Percentiles rank a stretch among this genome's conserved stretches.
Evolutionary conservation across 2,329 filamentous ascomycete genomes (phyloP).

Genomic region (Conoideocrella luteorostrata): DNA sequence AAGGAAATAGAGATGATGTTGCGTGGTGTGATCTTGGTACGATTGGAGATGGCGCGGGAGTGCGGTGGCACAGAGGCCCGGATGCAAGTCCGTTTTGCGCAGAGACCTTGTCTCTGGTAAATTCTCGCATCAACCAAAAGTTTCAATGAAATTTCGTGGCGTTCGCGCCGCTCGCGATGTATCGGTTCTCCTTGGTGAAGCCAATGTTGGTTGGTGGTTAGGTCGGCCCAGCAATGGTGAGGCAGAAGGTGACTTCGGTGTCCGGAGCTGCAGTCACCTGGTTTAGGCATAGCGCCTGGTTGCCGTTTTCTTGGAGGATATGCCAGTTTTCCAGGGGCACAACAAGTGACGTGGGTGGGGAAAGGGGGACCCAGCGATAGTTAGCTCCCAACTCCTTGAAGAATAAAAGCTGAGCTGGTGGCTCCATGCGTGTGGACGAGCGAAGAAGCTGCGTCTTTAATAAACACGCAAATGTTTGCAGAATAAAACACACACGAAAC

Average conservation of each 20-base stretch:
- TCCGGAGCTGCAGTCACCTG: conserved; percentile 25
- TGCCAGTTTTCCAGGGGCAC: not conserved
- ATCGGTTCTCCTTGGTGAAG: conserved; percentile 7
- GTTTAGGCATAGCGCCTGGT: conserved; percentile 26
- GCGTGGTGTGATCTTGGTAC: too few relatives aligned
- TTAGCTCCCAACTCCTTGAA: too few relatives aligned
- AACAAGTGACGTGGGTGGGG: conserved; percentile 1
- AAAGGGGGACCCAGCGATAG: not conserved
- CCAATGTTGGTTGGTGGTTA: conserved; percentile 18
- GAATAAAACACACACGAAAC: too few relatives aligned
- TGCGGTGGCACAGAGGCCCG: not conserved
- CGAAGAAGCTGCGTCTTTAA: too few relatives aligned
- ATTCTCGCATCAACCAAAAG: not conserved
- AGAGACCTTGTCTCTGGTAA: not conserved
- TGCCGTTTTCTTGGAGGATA: too few relatives aligned
- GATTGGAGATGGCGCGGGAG: too few relatives aligned
- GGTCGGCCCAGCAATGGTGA: conserved; percentile 16
- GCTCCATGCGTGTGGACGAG: too few relatives aligned
- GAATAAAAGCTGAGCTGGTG: too few relatives aligned
- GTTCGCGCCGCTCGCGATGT: conserved; percentile 2
- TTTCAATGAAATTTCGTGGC: conserved; percentile 2
- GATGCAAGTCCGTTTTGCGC: not conserved
- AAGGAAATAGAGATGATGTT: too few relatives aligned
- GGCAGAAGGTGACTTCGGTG: conserved; percentile 22
- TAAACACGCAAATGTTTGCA: too few relatives aligned